A percentile compares a stretch with the other conserved stretches of the same genome.
Conservation (phyloP, 495 filamentous ascomycete genomes). For the Melanomma pulvis-pyrius region DNA sequence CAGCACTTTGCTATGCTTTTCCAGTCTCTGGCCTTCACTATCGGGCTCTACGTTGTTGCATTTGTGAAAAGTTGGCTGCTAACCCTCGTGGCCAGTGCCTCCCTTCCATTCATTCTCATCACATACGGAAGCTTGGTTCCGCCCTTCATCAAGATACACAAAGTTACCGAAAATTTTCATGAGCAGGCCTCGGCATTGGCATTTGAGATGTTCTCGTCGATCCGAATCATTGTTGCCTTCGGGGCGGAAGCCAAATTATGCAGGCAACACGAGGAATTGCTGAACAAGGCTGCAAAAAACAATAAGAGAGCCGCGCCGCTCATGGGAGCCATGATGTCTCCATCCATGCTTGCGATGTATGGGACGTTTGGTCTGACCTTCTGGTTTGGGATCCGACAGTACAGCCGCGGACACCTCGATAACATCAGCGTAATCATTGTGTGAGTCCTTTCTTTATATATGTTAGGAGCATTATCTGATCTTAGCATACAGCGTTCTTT, state of each 20-base stretch:
- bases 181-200: conserved; percentile 64
- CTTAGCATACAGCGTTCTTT: background rate
- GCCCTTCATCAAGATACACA: conserved; percentile 58
- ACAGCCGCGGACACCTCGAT: conserved; percentile 22
- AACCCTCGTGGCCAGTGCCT: conserved; percentile 53
- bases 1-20: conserved; percentile 41
- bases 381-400: conserved; percentile 43
- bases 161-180: conserved; percentile 60
- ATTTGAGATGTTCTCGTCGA: conserved; percentile 51
- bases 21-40: conserved; percentile 39
- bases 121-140: conserved; percentile 60
- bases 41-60: conserved; percentile 40
- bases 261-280: conserved; percentile 56
- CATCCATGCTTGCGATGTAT: conserved; percentile 39
- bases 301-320: conserved; percentile 58
- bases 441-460: conserved; percentile 15
- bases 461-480: background rate
- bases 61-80: conserved; percentile 40
- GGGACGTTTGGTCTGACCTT: conserved; percentile 41
- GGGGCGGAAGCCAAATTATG: conserved; percentile 61
- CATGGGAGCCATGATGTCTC: conserved; percentile 44
- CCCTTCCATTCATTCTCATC: conserved; percentile 58
- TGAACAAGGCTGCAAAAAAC: conserved; percentile 59
- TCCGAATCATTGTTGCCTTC: conserved; percentile 62
- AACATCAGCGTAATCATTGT: conserved; percentile 30